Percentiles rank a stretch among this genome's conserved stretches.
phyloP scores from a whole-genome alignment of 176 grass and related monocot species.

The Carex parvula region DNA sequence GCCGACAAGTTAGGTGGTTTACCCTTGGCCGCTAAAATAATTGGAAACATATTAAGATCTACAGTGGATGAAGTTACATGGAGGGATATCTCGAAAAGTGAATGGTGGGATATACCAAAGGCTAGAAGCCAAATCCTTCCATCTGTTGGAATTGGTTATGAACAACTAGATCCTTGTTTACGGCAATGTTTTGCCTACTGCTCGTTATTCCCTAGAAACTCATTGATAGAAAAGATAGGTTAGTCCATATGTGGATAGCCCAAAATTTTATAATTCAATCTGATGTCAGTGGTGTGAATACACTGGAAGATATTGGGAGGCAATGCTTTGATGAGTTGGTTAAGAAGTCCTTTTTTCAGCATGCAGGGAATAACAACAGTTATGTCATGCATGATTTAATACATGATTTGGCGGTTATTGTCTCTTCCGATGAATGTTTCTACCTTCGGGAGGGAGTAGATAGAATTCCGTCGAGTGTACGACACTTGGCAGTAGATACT shows the following conservation, averaged over 20 bases:
- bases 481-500: slow-evolving; percentile 39
- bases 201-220: slow-evolving; percentile 39
- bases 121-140: slow-evolving; percentile 2
- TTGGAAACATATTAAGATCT: slow-evolving; percentile 21
- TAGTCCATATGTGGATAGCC: slow-evolving; percentile 48
- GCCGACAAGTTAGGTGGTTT: slow-evolving; percentile 7
- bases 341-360: slow-evolving; percentile 45
- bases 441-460: slow-evolving; percentile 22
- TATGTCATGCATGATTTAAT: slow-evolving; percentile 52
- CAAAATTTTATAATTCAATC: slow-evolving; percentile 44
- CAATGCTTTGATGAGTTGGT: slow-evolving; percentile 46
- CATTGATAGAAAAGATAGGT: slow-evolving; percentile 15
- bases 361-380: not conserved
- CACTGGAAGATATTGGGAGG: slow-evolving; percentile 38
- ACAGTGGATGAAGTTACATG: slow-evolving; percentile 1
- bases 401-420: slow-evolving; percentile 40
- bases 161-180: slow-evolving; percentile 23
- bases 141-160: slow-evolving; percentile 33
- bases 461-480: slow-evolving; percentile 27
- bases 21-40: slow-evolving; percentile 15
- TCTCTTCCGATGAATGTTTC: slow-evolving; percentile 40
- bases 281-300: not conserved
- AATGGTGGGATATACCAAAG: slow-evolving; percentile 36
- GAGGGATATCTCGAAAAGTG: slow-evolving; percentile 22
- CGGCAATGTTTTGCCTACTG: slow-evolving; percentile 36